phyloP scores from a whole-genome alignment of 208 protist species.

The Trypanosomatidae sp. region DNA sequence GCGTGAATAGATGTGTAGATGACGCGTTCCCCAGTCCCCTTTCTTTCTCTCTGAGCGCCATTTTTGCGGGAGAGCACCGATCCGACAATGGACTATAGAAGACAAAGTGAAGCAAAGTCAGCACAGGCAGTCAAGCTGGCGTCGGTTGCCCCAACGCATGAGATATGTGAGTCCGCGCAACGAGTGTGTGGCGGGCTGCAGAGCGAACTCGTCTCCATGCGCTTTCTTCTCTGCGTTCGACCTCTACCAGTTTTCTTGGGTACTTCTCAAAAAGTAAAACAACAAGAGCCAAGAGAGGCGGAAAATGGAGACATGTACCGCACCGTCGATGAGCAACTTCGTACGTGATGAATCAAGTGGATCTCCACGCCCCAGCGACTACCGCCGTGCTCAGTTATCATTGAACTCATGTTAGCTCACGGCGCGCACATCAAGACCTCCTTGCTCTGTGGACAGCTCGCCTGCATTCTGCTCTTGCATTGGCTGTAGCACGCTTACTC shows the following conservation, averaged over 20 bases:
- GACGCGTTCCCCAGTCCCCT: not conserved
- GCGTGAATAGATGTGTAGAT: not conserved
- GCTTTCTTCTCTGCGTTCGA: not conserved
- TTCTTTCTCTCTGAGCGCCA: not conserved
- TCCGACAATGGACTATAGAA: not conserved
- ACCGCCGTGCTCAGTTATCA: not conserved
- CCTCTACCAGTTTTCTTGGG: not conserved
- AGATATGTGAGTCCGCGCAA: not conserved
- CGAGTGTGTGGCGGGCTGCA: not conserved
- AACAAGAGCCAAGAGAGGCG: not conserved
- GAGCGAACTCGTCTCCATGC: not conserved
- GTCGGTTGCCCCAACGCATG: not conserved
- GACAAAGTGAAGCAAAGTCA: no score
- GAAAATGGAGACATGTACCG: not conserved
- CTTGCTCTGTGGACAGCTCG: not conserved
- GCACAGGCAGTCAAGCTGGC: no score
- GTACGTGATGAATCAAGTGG: not conserved
- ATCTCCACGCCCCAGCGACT: not conserved
- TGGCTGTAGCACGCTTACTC: not conserved
- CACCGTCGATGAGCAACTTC: not conserved
- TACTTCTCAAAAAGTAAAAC: not conserved
- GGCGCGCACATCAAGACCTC: not conserved
- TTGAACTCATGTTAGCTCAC: not conserved
- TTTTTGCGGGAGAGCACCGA: not conserved
- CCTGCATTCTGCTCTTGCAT: not conserved